Conservation (phyloP, 1,284 basidiomycete species). For the Leccinum huronense region DNA sequence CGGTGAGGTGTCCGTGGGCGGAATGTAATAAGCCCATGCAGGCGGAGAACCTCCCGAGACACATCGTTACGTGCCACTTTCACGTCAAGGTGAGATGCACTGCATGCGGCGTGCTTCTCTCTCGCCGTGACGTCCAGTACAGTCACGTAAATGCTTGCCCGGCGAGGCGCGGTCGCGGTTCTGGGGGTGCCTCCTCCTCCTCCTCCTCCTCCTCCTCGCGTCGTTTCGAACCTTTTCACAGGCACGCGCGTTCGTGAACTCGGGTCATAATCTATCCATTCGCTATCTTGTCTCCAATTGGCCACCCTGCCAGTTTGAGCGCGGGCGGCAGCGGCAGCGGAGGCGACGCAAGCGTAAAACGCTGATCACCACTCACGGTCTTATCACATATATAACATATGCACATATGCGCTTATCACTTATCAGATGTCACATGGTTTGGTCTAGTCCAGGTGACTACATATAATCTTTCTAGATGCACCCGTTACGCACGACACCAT, state of each 20-base stretch:
- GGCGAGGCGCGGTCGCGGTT: neutral
- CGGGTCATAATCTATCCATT: neutral
- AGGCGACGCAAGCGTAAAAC: neutral
- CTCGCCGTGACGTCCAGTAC: slow-evolving; percentile 23
- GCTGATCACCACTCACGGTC: neutral
- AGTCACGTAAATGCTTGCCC: slow-evolving; percentile 17
- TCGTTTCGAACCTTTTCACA: neutral
- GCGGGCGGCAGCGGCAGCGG: neutral
- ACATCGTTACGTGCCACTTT: slow-evolving; percentile 21
- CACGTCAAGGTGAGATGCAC: slow-evolving; percentile 10
- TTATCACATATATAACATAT: neutral
- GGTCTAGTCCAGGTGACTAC: neutral
- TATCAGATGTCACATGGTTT: neutral
- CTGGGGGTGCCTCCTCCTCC: neutral
- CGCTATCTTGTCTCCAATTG: neutral
- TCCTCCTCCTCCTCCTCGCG: neutral
- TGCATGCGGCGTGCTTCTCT: slow-evolving; percentile 15
- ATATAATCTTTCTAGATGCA: neutral
- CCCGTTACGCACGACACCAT: neutral
- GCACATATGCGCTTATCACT: neutral
- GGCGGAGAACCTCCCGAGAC: slow-evolving; percentile 23
- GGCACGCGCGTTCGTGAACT: neutral
- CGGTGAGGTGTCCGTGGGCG: slow-evolving; percentile 8
- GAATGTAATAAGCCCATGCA: slow-evolving; percentile 14
- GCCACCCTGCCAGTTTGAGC: neutral